Base-by-base conservation (phyloP, 2,329 filamentous ascomycete genomes). In the Ascochyta pisi region DNA sequence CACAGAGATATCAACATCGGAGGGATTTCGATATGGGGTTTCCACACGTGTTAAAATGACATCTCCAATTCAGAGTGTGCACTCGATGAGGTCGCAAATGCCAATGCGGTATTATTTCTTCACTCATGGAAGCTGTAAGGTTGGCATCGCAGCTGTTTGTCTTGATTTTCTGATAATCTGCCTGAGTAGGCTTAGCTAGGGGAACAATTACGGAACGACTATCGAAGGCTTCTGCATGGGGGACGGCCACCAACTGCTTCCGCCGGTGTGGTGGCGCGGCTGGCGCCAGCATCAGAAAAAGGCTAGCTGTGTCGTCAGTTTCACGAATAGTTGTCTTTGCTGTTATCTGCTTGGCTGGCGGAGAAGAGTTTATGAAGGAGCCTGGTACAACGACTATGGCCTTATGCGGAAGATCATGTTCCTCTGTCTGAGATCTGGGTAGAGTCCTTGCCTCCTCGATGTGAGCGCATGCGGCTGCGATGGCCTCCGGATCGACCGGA, bases 311-410 rank as follows among this genome's bases (percentile, higher is more conserved):
- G 24, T 26, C 15, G 15, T 3, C 12, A 27, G 13, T 33, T 29
- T 50, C 48, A 24, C 49, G 54, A 57, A 57, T 57, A 42, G 29
- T 31, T 37, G 26, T 33, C 49, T 49, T 31, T 34, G 43, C 48
- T 16, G 48, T 45, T 52, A 57, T 57, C 54, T 48, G 49, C 54
- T 57, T 53, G 54, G 54, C 44, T 57, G 33, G 22, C 42, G 16
- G 34, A 22, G 38, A 38, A 24, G 31, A 31, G 9, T n/a, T 23
- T 26, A 34, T 9, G 31, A n/a, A 34, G 15, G 43, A 33, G 48
- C 37, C 42, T 56, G 47, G 37, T 43, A 56, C 35, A 38, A 50
- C 35, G 33, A 50, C 27, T 27, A 39, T 39, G 53, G n/a, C n/a
- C 47, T 24, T 43, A 37, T 16, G 10, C 24, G n/a, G 42, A 12